Evolutionary conservation across 2,329 filamentous ascomycete species (phyloP), one percentile per base, ranked within the genome.

Genomic region (Cladosporium sp.): DNA sequence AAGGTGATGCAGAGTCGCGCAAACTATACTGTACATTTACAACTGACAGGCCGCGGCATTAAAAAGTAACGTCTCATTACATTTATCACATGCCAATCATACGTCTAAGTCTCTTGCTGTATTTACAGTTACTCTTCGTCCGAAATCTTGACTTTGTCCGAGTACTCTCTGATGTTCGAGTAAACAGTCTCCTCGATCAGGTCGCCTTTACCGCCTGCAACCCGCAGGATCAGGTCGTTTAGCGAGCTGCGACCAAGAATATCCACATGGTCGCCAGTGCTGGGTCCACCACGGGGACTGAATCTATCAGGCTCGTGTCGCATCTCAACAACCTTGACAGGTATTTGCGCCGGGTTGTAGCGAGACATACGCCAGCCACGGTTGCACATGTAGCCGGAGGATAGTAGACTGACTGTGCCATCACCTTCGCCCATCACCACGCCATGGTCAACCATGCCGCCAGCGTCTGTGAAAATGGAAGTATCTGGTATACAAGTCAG

Each of bases 371-470:
- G 88, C 95, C 95, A 99, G 3, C 95, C 95, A 73, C 90, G 92
- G 72, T 92, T 90, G 78, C 95, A 99, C 95, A 99, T 98, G 77
- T 98, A 99, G 2, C 94, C 95, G 0, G 88, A 88, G 72, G 91
- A 96, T 12, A 99, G 80, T n/a, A 99, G 79, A 70, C 93, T 96
- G 51, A 99, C 95, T 0, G 95, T 99, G 1, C 95, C 95, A 72
- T 99, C 95, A 4, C 95, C 95, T 78, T 98, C 95, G 44, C 94
- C 94, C 84, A 97, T 90, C 38, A 96, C 85, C n/a, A 99, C 92
- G 28, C 95, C 95, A 70, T 91, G 95, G 75, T 99, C 93, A 4
- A 86, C 78, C 24, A 80, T 78, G 26, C 78, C 78, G 24, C 78
- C 78, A 1, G 83, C 90, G 36, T 90, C 76, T 0, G 81, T 82